Conservation (phyloP, 2,329 filamentous ascomycete species). For the Exserohilum rostratum region DNA sequence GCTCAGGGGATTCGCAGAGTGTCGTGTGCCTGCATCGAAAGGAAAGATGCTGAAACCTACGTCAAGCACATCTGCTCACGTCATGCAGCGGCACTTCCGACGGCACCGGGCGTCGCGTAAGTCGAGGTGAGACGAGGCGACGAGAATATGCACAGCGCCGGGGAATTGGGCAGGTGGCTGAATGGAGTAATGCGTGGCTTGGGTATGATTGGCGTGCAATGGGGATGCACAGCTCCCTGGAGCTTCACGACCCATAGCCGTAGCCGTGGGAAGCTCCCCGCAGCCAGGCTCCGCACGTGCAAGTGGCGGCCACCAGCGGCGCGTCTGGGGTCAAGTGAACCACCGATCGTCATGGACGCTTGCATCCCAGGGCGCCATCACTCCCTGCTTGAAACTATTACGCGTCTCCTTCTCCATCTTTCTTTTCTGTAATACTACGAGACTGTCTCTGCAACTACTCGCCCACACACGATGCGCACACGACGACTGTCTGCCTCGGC, state of each 20-base stretch:
- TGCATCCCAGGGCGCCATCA: neutral
- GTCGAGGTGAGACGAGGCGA: neutral
- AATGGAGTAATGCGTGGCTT: conserved; percentile 3
- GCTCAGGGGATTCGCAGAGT: conserved; percentile 13
- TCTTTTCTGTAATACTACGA: neutral
- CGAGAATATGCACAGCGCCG: neutral
- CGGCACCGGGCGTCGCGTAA: neutral
- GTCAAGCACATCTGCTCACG: conserved; percentile 34
- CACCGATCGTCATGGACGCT: conserved; percentile 20
- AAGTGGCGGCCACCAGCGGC: conserved; percentile 4
- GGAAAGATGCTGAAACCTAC: conserved; percentile 28
- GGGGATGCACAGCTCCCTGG: neutral
- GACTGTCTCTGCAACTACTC: neutral
- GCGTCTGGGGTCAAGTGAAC: conserved; percentile 9
- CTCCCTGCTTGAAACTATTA: neutral
- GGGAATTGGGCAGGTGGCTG: neutral
- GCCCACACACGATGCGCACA: conserved; percentile 33
- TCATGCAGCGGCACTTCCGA: conserved; percentile 33
- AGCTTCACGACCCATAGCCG: conserved; percentile 1
- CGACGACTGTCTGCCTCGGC: conserved; percentile 57
- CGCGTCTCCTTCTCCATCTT: neutral
- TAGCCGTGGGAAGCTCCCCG: conserved; percentile 10
- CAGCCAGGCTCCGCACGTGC: conserved; percentile 17
- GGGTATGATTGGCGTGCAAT: neutral
- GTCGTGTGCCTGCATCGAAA: conserved; percentile 37